Base-by-base conservation (phyloP, 495 filamentous ascomycete genomes). In the Xylaria palmicola region DNA sequence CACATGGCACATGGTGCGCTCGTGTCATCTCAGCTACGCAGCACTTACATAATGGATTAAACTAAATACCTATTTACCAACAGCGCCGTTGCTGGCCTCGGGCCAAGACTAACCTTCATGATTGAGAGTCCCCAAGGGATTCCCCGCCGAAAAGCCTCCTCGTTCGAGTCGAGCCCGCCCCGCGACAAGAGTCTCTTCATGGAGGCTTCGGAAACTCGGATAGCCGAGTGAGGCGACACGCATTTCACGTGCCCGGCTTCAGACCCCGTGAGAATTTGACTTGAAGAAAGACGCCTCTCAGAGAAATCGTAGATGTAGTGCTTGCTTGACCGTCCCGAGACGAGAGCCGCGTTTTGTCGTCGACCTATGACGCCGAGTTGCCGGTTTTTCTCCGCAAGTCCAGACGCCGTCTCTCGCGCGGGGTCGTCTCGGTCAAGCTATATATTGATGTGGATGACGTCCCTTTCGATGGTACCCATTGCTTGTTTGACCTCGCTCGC, bases 321-420 rank as follows among this genome's bases (percentile, higher is more conserved):
- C n/a, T n/a, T n/a, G n/a, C n/a, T n/a, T n/a, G n/a, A n/a, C n/a
- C n/a, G n/a, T n/a, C n/a, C n/a, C n/a, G n/a, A n/a, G n/a, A n/a
- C n/a, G n/a, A n/a, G n/a, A n/a, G n/a, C 26, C 20, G 20, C 7
- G 0, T 32, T 44, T 59, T 19, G 6, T 30, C 6, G 17, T 26
- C 17, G 8, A 22, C 2, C 17, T 6, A 39, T 12, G 57, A 68
- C 53, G 0, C 68, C 68, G 68, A 71, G 66, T 57, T 71, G 55
- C 68, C 68, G 68, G 68, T 27, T 63, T 71, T 60, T 71, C 66
- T 62, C 68, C 68, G 68, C 59, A 26, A 36, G 32, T 20, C 19
- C 27, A 54, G 9, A 29, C 37, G 39, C 50, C 17, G 48, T 19
- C n/a, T 37, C 17, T 30, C 53, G 63, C 68, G 66, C 68, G 68